phyloP scores from a whole-genome alignment of 2,329 filamentous ascomycete genomes.

The Alternaria gaisen region DNA sequence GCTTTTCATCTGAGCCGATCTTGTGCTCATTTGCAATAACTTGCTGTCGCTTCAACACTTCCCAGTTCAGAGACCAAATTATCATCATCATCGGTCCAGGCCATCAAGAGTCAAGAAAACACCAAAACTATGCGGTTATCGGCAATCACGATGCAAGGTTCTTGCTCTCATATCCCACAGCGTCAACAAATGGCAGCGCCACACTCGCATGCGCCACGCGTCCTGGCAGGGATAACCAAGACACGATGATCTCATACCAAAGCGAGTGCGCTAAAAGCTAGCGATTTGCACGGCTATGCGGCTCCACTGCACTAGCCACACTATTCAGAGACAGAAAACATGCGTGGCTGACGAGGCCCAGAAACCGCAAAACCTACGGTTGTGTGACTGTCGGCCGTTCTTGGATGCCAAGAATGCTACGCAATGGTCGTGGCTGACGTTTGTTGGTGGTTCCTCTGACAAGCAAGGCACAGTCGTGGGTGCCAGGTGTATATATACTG shows the following conservation, averaged over 20 bases:
- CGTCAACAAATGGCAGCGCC: constrained; percentile 7
- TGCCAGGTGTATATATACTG: constrained; percentile 10
- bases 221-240: constrained; percentile 1
- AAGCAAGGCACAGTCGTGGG: constrained; percentile 5
- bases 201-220: constrained; percentile 13
- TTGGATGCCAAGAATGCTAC: constrained; percentile 10
- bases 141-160: constrained; percentile 6
- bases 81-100: background rate
- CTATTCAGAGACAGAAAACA: constrained; percentile 1
- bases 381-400: background rate
- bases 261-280: constrained; percentile 9
- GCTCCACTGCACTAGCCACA: constrained; percentile 16
- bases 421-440: constrained; percentile 29
- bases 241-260: constrained; percentile 6
- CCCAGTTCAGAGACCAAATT: background rate
- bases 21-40: background rate
- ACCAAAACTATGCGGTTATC: background rate
- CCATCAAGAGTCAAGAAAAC: background rate
- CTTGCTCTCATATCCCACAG: background rate
- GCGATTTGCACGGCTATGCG: constrained; percentile 14
- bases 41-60: background rate
- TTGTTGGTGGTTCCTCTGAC: background rate
- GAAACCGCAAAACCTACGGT: constrained; percentile 8
- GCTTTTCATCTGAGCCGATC: background rate
- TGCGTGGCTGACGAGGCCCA: constrained; percentile 18